These are phyloP conservation scores for Diaporthe velutina DNA, from an alignment of 2,329 filamentous ascomycete genomes.

Conservation along the genomic window DNA sequence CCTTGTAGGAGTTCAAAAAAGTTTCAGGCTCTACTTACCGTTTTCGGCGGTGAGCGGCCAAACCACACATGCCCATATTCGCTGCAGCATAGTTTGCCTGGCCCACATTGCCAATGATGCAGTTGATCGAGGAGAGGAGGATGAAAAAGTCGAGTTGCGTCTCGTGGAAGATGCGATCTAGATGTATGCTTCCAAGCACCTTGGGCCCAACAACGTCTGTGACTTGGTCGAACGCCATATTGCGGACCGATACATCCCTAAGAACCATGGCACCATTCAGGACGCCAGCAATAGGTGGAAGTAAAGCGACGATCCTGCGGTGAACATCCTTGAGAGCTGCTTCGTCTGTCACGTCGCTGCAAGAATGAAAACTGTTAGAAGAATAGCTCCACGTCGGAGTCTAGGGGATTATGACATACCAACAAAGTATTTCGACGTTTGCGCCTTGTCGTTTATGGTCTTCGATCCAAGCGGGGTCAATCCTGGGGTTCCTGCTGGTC, in stretches of 20 bases:
- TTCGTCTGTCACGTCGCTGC: conserved; percentile 40
- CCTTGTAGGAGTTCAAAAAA: neutral
- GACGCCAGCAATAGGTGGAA: conserved; percentile 43
- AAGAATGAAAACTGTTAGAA: neutral
- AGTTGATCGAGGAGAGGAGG: conserved; percentile 55
- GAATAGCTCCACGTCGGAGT: neutral
- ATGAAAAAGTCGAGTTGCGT: conserved; percentile 54
- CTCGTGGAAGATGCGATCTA: conserved; percentile 44
- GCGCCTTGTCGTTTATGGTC: conserved; percentile 23
- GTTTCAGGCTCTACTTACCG: conserved; percentile 8
- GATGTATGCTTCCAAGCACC: conserved; percentile 43
- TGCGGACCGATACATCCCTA: conserved; percentile 41
- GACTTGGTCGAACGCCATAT: conserved; percentile 43
- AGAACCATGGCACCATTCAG: conserved; percentile 46
- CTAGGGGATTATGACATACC: neutral
- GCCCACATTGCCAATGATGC: conserved; percentile 58
- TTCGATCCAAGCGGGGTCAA: conserved; percentile 46
- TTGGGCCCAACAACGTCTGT: conserved; percentile 43
- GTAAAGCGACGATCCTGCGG: conserved; percentile 21
- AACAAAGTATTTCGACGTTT: neutral
- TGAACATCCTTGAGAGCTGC: conserved; percentile 29
- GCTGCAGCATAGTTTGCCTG: conserved; percentile 59
- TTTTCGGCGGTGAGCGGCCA: conserved; percentile 39
- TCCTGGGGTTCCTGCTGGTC: conserved; percentile 53
- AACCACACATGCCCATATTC: conserved; percentile 48